Evolutionary conservation across 768 basidiomycete species (phyloP), one percentile per base, ranked within the genome.

Genomic region (Rhodotorula babjevae): DNA sequence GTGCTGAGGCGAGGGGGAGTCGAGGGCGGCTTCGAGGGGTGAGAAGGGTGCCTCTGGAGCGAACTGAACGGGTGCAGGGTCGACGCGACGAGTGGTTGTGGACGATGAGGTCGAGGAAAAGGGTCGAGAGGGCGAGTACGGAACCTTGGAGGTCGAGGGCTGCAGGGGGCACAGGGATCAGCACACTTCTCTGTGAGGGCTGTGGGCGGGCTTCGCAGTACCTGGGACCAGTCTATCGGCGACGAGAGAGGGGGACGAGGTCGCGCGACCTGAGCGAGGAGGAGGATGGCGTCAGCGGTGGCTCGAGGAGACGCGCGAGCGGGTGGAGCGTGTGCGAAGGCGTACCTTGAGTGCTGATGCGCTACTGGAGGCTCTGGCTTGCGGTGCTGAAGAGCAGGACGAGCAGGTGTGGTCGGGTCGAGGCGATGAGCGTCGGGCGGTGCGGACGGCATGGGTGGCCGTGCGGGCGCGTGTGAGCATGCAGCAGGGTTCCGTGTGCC

Each of bases 81-180:
- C 19, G 56, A 1, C 33, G 18, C 3, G 67, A 23, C 60, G 31
- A 47, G 60, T 15, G 44, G 12, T 46, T 21, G 27, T 21, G 14
- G 56, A 36, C 19, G 33, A 5, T 1, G 47, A 46, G 27, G 44
- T 10, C 44, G 64, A n/a, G 46, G 33, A 49, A 57, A 59, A n/a
- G 53, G 33, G n/a, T 29, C 16, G 12, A 47, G 53, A 12, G 15
- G 71, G 65, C 29, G 66, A 65, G 59, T 72, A 72, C 14, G 71
- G 71, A 11, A 72, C 27, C 29, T 59, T 44, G 12, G 71, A 72
- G 9, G 71, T 72, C n/a, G 71, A 72, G 12, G 71, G 71, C 67
- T 72, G 57, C 8, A n/a, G n/a, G 18, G 42, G 49, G n/a, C 1
- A 1, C 2, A 7, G 0, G 44, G 6, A 40, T 63, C 12, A 67